A percentile compares a stretch with the other conserved stretches of the same genome.
Conservation (phyloP, 208 protist species). For the Strigomonas culicis region DNA sequence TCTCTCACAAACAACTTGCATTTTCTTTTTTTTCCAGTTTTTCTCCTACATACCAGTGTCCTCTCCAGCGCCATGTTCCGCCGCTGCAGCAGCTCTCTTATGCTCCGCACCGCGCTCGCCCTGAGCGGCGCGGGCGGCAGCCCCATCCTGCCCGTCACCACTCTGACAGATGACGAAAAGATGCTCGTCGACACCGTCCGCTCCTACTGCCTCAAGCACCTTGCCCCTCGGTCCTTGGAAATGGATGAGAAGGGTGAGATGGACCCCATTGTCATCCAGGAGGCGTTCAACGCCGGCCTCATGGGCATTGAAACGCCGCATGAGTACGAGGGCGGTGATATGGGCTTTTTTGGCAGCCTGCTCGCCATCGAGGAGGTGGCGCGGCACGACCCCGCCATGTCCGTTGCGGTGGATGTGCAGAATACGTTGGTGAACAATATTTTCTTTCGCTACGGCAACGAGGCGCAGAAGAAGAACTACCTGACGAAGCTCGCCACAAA, state of each 20-base stretch:
- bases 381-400: slow-evolving; percentile 81
- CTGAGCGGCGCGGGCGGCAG: slow-evolving; percentile 6
- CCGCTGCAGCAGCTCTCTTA: slow-evolving; percentile 20
- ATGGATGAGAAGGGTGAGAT: slow-evolving; percentile 85
- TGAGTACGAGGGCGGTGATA: slow-evolving; percentile 57
- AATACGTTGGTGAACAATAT: slow-evolving; percentile 91
- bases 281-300: slow-evolving; percentile 76
- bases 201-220: slow-evolving; percentile 52
- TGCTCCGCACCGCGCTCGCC: slow-evolving; percentile 33
- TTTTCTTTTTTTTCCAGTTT: too few species aligned
- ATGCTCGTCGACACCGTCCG: slow-evolving; percentile 71
- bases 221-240: slow-evolving; percentile 51
- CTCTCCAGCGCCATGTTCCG: slow-evolving; percentile 30
- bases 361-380: slow-evolving; percentile 87
- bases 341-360: slow-evolving; percentile 77
- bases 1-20: neutral
- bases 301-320: slow-evolving; percentile 82
- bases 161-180: slow-evolving; percentile 58
- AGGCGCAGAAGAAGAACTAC: slow-evolving; percentile 82
- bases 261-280: slow-evolving; percentile 54
- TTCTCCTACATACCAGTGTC: neutral
- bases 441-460: slow-evolving; percentile 76
- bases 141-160: slow-evolving; percentile 31
- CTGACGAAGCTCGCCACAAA: slow-evolving; percentile 82
- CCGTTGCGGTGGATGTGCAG: slow-evolving; percentile 89